Percentiles rank a stretch among this genome's conserved stretches.
phyloP scores from a whole-genome alignment of 345 rosid genomes.

The Cardamine resedifolia region DNA sequence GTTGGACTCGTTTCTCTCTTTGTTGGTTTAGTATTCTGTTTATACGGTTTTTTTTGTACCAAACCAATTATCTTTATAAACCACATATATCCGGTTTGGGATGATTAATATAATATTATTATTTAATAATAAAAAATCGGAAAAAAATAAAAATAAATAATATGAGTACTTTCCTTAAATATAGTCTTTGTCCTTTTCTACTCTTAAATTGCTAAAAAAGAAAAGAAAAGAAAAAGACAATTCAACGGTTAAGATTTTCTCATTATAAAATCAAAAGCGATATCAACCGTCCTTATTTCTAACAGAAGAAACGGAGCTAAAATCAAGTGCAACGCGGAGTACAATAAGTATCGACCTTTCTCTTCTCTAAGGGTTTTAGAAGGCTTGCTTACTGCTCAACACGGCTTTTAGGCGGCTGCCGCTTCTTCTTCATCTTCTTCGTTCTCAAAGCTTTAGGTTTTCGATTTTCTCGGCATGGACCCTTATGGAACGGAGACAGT shows the following conservation, averaged over 20 bases:
- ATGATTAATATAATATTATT: no score
- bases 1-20: no score
- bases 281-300: not conserved
- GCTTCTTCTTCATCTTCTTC: constrained; percentile 12
- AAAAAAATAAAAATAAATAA: no score
- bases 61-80: no score
- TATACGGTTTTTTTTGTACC: no score
- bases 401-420: constrained; percentile 32
- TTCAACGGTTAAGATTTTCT: constrained; percentile 17
- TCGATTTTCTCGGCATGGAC: constrained; percentile 45
- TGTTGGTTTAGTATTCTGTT: no score
- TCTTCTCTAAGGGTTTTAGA: constrained; percentile 34
- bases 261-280: not conserved
- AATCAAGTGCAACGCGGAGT: constrained; percentile 27
- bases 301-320: constrained; percentile 2
- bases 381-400: constrained; percentile 30
- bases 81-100: no score
- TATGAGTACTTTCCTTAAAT: no score
- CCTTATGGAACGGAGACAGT: constrained; percentile 45
- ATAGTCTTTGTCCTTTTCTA: no score
- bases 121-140: no score
- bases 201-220: not conserved
- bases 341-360: not conserved
- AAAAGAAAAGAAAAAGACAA: not conserved
- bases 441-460: constrained; percentile 7